Conservation (phyloP, 2,329 filamentous ascomycete species). For the Dryadomyces quercus-mongolicae region DNA sequence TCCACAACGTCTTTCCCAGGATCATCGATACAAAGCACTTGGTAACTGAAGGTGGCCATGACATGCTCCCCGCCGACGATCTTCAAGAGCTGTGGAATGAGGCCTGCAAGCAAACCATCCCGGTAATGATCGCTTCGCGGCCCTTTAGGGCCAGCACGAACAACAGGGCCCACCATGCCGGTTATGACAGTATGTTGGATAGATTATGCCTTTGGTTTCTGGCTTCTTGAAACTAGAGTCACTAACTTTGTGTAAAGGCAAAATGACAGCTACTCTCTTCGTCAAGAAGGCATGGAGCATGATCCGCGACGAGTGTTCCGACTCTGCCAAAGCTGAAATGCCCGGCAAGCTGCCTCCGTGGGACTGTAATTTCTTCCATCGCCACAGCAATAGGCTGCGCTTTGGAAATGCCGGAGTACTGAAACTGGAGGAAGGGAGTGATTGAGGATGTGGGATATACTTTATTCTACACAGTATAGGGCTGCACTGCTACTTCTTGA, state of each 20-base stretch:
- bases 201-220: background rate
- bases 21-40: slow-evolving; percentile 60
- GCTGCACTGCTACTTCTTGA: background rate
- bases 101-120: background rate
- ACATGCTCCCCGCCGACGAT: slow-evolving; percentile 47
- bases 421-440: slow-evolving; percentile 2
- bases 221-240: too few species aligned
- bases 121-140: background rate
- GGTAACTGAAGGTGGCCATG: slow-evolving; percentile 55
- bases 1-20: slow-evolving; percentile 33
- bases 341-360: slow-evolving; percentile 9
- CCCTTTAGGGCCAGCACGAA: slow-evolving; percentile 8
- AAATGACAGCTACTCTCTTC: slow-evolving; percentile 30
- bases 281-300: slow-evolving; percentile 16
- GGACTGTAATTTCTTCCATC: slow-evolving; percentile 11
- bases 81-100: slow-evolving; percentile 10
- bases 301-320: background rate
- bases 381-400: slow-evolving; percentile 15
- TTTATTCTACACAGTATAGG: slow-evolving; percentile 3
- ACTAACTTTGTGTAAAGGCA: slow-evolving; percentile 16
- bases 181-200: slow-evolving; percentile 39
- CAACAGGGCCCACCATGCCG: slow-evolving; percentile 38
- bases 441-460: background rate
- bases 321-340: background rate
- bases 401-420: slow-evolving; percentile 9